Percentiles rank a stretch among this genome's conserved stretches.
Evolutionary conservation across 345 rosid genomes (phyloP).

Genomic region (Sisymbrium altissimum): DNA sequence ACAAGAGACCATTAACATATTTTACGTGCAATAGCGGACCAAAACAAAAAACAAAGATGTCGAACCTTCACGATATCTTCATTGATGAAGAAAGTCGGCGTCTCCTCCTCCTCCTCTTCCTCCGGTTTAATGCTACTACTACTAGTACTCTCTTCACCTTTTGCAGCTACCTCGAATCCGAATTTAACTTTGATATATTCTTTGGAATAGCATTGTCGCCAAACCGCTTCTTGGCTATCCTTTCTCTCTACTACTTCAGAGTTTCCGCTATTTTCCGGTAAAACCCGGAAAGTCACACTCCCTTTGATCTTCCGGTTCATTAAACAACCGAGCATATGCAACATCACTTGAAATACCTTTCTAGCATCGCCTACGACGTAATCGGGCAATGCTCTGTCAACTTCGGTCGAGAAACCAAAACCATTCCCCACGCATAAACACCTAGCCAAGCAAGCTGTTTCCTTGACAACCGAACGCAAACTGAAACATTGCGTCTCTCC

Average conservation of each 20-base stretch:
- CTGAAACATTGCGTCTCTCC: slow-evolving; percentile 45
- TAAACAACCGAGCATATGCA: slow-evolving; percentile 78
- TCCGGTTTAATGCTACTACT: slow-evolving; percentile 29
- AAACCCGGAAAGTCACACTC: slow-evolving; percentile 43
- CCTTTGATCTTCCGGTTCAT: slow-evolving; percentile 46
- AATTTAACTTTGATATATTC: slow-evolving; percentile 58
- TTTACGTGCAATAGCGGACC: not conserved
- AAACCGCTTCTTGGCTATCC: slow-evolving; percentile 59
- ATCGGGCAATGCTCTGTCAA: slow-evolving; percentile 72
- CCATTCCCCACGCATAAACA: slow-evolving; percentile 70
- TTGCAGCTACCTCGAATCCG: slow-evolving; percentile 45
- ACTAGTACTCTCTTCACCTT: slow-evolving; percentile 39
- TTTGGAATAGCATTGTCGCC: slow-evolving; percentile 56
- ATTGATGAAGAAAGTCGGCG: slow-evolving; percentile 59
- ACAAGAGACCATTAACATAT: not conserved
- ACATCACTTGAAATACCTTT: slow-evolving; percentile 68
- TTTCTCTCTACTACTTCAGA: slow-evolving; percentile 36
- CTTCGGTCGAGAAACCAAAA: slow-evolving; percentile 59
- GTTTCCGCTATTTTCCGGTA: slow-evolving; percentile 46
- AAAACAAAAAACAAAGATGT: not conserved
- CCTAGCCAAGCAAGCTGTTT: slow-evolving; percentile 72
- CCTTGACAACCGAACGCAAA: slow-evolving; percentile 63
- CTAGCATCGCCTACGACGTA: slow-evolving; percentile 69
- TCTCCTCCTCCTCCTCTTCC: slow-evolving; percentile 47
- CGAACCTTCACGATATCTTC: slow-evolving; percentile 69